These are phyloP conservation scores for Sphaerulina vaccinii DNA, from an alignment of 2,329 filamentous ascomycete species.

Conservation along the genomic window DNA sequence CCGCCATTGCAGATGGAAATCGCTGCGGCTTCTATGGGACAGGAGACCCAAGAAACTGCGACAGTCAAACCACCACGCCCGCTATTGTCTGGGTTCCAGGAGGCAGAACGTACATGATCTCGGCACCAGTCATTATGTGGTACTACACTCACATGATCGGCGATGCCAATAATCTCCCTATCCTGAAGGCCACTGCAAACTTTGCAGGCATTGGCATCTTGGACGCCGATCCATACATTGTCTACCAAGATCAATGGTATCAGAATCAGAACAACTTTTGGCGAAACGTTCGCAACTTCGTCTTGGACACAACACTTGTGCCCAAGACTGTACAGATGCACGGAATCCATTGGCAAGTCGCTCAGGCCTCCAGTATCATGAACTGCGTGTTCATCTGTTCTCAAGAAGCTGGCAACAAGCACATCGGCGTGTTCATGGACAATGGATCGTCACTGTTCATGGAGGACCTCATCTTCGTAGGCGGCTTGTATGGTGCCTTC, in stretches of 20 bases:
- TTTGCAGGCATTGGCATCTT: conserved; percentile 38
- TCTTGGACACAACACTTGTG: conserved; percentile 50
- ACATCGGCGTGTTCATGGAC: conserved; percentile 63
- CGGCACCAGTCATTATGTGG: conserved; percentile 73
- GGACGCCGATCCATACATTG: conserved; percentile 37
- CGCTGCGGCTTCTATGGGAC: conserved; percentile 28
- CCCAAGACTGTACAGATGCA: conserved; percentile 30
- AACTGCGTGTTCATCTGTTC: conserved; percentile 58
- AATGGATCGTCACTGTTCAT: conserved; percentile 72
- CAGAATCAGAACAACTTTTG: conserved; percentile 50
- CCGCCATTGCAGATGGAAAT: conserved; percentile 33
- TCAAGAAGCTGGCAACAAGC: conserved; percentile 40
- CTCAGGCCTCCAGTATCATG: conserved; percentile 61
- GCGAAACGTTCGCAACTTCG: conserved; percentile 58
- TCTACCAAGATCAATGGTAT: conserved; percentile 36
- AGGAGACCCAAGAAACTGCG: conserved; percentile 52
- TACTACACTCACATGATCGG: conserved; percentile 95
- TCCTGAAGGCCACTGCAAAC: conserved; percentile 42
- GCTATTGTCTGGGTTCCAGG: conserved; percentile 89
- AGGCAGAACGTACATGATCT: conserved; percentile 75
- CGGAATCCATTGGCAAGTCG: conserved; percentile 67
- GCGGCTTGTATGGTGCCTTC: conserved; percentile 74
- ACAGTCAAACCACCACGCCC: conserved; percentile 76
- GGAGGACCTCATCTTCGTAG: conserved; percentile 79
- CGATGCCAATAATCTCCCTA: conserved; percentile 70